A percentile compares a stretch with the other conserved stretches of the same genome.
Evolutionary conservation across 371 early-diverging fungal species (phyloP).

Genomic region (Lichtheimia ornata): DNA sequence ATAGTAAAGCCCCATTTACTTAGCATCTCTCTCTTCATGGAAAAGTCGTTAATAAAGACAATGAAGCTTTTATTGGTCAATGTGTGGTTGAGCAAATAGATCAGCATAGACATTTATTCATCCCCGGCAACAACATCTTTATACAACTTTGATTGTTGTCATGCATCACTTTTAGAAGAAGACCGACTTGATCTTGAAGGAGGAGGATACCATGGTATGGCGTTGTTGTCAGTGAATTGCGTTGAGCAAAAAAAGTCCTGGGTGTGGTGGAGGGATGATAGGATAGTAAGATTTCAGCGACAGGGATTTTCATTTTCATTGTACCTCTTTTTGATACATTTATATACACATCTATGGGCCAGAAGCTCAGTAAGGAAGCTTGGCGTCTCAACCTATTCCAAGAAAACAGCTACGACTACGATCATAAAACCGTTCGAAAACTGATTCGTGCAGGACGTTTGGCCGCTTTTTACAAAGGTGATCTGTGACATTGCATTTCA

Average conservation of each 20-base stretch:
- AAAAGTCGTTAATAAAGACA: no score
- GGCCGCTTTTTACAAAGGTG: constrained; percentile 86
- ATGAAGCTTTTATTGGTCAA: no score
- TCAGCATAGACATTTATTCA: no score
- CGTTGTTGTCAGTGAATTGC: neutral
- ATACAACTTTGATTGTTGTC: no score
- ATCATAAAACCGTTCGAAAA: constrained; percentile 56
- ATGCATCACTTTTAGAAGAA: no score
- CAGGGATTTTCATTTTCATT: neutral
- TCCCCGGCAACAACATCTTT: no score
- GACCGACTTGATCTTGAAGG: no score
- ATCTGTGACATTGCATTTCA: neutral
- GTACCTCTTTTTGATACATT: neutral
- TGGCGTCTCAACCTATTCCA: neutral
- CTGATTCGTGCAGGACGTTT: constrained; percentile 73
- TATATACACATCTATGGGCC: constrained; percentile 7
- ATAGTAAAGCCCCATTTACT: no score
- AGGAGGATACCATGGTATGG: no score
- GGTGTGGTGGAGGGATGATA: neutral
- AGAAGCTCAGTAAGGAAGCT: constrained; percentile 10
- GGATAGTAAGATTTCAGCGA: neutral
- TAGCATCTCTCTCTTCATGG: no score
- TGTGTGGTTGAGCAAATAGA: no score
- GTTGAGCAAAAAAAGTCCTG: neutral
- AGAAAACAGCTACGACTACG: constrained; percentile 7